These are phyloP conservation scores for Panicum virgatum DNA, from an alignment of 202 grass and related monocot genomes.

Conservation along the genomic window DNA sequence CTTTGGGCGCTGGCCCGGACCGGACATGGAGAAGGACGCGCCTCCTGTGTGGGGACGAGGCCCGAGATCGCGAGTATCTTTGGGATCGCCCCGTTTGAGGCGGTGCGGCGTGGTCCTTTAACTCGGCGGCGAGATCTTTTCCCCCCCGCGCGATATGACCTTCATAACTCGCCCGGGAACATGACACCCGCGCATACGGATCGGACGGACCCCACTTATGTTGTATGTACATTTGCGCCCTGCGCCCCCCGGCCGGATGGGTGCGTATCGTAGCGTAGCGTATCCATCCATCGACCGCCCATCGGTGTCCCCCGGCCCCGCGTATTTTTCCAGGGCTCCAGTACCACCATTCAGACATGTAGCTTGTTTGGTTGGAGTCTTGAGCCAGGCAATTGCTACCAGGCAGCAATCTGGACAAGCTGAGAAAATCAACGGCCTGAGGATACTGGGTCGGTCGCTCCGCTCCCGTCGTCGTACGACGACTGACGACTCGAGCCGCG, in stretches of 20 bases:
- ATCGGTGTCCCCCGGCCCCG: not conserved
- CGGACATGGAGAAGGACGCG: conserved; percentile 9
- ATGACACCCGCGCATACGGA: conserved; percentile 16
- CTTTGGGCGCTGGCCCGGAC: not conserved
- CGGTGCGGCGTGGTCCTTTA: conserved; percentile 29
- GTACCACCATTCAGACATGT: not conserved
- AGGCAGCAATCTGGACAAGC: no score
- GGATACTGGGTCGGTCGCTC: no score
- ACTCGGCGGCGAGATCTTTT: not conserved
- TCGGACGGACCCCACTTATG: no score
- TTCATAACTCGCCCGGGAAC: conserved; percentile 8
- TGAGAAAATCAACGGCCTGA: no score
- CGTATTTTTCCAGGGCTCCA: not conserved
- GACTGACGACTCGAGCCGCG: no score
- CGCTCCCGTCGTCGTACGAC: no score
- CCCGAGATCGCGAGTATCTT: conserved; percentile 36
- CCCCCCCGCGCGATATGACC: not conserved
- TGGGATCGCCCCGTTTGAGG: conserved; percentile 25
- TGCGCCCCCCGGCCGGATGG: no score
- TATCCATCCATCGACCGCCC: not conserved
- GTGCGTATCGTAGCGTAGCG: no score
- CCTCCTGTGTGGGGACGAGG: conserved; percentile 33
- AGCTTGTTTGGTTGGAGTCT: no score
- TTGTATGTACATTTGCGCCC: not conserved
- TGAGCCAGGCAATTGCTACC: no score